Base-by-base conservation (phyloP, 768 basidiomycete genomes). In the Termitomyces sp. region DNA sequence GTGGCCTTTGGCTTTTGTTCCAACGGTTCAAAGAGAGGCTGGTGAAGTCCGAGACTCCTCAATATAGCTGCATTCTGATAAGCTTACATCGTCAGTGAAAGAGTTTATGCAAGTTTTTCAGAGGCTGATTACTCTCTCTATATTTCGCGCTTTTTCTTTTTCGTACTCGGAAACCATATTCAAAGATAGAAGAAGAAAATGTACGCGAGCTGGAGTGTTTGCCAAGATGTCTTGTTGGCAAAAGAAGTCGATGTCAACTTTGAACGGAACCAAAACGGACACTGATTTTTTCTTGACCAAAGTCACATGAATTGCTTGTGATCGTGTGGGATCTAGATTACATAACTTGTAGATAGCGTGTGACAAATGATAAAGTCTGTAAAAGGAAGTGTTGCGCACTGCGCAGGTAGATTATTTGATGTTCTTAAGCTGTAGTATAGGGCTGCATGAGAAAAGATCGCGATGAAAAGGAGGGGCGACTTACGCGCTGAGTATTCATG, bases 401-500 rank as follows among this genome's bases (percentile, higher is more conserved):
- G 49, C 50, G 50, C 35, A 40, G 53, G 8, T 16, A 33, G 16
- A 45, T 40, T 72, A 86, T 69, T 82, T 82, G 66, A 87, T 82
- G 62, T 68, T 79, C 72, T 84, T 86, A 70, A 86, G 81, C 85
- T 86, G 58, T 38, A 65, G 62, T 30, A n/a, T n/a, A 45, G 22
- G 8, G 9, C 18, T 32, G 28, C 13, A 46, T 62, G n/a, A 61
- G 60, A 33, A 40, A 48, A 48, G n/a, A 47, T 28, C 28, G 24
- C 40, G 50, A 35, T 33, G 16, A 4, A 30, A 11, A 56, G 24
- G 13, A 9, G 45, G 36, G 0, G 28, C 2, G n/a, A 77, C 80
- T 38, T 65, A 97, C 88, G 66, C 83, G 83, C 68, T 92, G 84
- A 3, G 94, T 97, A 71, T 92, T 94, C 72, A 79, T 80, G 77